Conservation (phyloP, 2,329 filamentous ascomycete species). For the Aspergillus ochraceus region DNA sequence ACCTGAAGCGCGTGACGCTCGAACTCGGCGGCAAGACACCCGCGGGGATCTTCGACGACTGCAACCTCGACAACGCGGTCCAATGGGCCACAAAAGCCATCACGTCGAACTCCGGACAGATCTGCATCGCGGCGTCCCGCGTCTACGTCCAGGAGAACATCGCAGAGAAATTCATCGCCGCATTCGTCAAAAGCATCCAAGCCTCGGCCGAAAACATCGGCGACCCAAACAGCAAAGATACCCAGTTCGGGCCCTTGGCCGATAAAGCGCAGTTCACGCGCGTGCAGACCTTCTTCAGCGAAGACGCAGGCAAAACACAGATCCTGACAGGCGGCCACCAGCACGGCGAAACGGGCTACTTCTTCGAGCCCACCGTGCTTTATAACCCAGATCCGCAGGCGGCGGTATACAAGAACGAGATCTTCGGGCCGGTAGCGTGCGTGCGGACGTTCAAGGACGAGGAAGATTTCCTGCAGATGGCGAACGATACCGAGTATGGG, state of each 20-base stretch:
- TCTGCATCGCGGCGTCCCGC: constrained; percentile 31
- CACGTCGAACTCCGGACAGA: constrained; percentile 32
- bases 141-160: constrained; percentile 36
- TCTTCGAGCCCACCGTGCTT: constrained; percentile 6
- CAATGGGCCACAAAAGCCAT: constrained; percentile 30
- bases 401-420: constrained; percentile 5
- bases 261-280: constrained; percentile 3
- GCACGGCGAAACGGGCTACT: constrained; percentile 6
- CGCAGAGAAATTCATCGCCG: neutral
- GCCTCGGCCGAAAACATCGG: neutral
- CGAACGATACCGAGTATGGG: constrained; percentile 13
- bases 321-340: constrained; percentile 1
- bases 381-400: neutral
- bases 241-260: constrained; percentile 3
- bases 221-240: neutral
- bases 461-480: constrained; percentile 11
- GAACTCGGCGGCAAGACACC: constrained; percentile 32
- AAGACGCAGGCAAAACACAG: neutral
- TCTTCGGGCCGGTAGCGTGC: constrained; percentile 10
- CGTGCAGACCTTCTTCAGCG: neutral
- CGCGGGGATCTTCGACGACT: constrained; percentile 35
- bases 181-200: neutral
- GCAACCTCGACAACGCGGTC: constrained; percentile 32
- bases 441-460: constrained; percentile 13
- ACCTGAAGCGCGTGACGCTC: constrained; percentile 36